These are phyloP conservation scores for Barbarea vulgaris DNA, from an alignment of 345 rosid genomes.

Conservation along the genomic window DNA sequence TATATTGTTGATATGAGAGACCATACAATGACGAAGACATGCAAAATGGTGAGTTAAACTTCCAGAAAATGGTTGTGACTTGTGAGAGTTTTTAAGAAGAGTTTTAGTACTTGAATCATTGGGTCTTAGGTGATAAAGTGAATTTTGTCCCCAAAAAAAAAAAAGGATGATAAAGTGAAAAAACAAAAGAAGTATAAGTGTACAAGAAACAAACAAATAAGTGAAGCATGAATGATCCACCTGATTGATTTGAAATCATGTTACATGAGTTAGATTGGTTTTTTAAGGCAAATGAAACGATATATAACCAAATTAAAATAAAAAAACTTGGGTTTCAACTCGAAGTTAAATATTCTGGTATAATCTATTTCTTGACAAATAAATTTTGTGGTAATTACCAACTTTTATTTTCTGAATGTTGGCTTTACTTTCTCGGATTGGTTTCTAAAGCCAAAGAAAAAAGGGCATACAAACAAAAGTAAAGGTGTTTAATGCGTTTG, in stretches of 20 bases:
- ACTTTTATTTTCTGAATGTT: not conserved
- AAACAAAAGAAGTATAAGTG: not conserved
- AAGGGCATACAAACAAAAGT: not conserved
- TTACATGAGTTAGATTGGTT: not conserved
- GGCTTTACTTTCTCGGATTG: not conserved
- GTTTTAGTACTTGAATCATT: no score
- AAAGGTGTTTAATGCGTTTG: slow-evolving; percentile 4
- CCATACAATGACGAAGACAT: not conserved
- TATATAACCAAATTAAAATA: not conserved
- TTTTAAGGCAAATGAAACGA: not conserved
- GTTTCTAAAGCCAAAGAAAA: not conserved
- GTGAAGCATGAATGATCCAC: not conserved
- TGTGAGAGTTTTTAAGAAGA: no score
- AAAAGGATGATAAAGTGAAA: not conserved
- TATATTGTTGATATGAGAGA: not conserved
- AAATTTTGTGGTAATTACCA: not conserved
- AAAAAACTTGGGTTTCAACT: not conserved
- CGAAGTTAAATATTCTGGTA: not conserved
- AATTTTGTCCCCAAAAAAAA: no score
- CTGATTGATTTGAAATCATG: no score
- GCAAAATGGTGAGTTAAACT: not conserved
- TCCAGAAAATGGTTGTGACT: not conserved
- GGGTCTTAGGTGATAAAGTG: no score
- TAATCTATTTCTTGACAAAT: not conserved
- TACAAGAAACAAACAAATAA: no score